phyloP scores from a whole-genome alignment of 78 protist species.

The Mastigamoeba balamuthi region DNA sequence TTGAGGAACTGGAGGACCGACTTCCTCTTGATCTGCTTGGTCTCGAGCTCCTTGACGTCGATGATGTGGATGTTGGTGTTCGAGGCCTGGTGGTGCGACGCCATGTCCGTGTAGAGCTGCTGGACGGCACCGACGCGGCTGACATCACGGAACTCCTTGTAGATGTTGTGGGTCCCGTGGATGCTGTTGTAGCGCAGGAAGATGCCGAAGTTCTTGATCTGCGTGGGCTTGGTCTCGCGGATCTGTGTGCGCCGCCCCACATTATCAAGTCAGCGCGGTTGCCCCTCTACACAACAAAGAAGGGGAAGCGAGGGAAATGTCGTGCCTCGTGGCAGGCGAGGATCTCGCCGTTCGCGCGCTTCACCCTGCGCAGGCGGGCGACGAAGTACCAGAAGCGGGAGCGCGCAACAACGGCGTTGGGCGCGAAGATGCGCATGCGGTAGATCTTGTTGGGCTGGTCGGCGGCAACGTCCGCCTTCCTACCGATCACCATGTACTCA shows the following conservation, averaged over 20 bases:
- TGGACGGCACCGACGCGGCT: slow-evolving; percentile 74
- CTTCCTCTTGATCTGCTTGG: slow-evolving; percentile 42
- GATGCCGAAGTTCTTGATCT: slow-evolving; percentile 92
- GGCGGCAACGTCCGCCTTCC: slow-evolving; percentile 62
- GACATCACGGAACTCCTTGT: slow-evolving; percentile 91
- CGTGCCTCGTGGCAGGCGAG: slow-evolving; percentile 67
- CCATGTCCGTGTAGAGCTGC: slow-evolving; percentile 82
- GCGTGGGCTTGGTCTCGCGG: slow-evolving; percentile 65
- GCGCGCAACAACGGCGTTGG: slow-evolving; percentile 87
- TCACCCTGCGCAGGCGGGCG: slow-evolving; percentile 74
- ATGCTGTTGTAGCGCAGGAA: slow-evolving; percentile 93
- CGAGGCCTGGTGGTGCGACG: slow-evolving; percentile 92
- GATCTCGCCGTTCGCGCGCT: slow-evolving; percentile 92
- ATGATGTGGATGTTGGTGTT: slow-evolving; percentile 83
- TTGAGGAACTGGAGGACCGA: slow-evolving; percentile 69
- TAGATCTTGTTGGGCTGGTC: slow-evolving; percentile 75
- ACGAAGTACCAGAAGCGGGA: slow-evolving; percentile 97
- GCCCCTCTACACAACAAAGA: not conserved
- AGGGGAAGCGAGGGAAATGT: not conserved
- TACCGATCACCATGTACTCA: slow-evolving; percentile 83
- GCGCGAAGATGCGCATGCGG: slow-evolving; percentile 97
- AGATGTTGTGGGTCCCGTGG: slow-evolving; percentile 94
- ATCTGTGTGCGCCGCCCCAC: slow-evolving; percentile 19
- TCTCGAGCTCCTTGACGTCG: slow-evolving; percentile 53
- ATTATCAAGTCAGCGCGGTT: not conserved